Percentiles rank a stretch among this genome's conserved stretches.
These are phyloP conservation scores for Aspergillus luchuensis DNA, from an alignment of 2,329 filamentous ascomycete species.

Conservation along the genomic window DNA sequence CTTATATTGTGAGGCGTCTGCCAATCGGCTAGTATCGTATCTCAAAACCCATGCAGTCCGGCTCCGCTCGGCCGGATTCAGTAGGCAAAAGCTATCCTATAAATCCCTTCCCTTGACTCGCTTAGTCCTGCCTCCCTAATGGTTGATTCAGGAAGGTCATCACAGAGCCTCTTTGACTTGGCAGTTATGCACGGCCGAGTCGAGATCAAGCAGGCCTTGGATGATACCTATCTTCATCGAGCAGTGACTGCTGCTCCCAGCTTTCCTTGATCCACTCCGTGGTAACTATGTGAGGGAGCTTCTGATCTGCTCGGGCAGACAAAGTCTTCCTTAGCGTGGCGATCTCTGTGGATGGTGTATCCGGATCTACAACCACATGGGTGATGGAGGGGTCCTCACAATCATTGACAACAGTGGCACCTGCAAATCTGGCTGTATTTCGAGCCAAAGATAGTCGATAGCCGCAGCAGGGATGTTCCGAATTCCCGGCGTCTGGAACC, in stretches of 20 bases:
- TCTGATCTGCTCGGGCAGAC: conserved; percentile 36
- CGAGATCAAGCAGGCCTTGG: no score
- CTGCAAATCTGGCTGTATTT: conserved; percentile 68
- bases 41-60: no score
- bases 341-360: conserved; percentile 49
- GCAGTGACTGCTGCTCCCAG: conserved; percentile 74
- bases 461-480: not conserved
- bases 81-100: no score
- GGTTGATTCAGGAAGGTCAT: no score
- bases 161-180: no score
- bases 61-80: no score
- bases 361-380: conserved; percentile 68
- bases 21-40: no score
- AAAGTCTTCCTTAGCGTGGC: conserved; percentile 35
- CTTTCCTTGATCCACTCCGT: conserved; percentile 75
- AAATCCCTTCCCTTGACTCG: no score
- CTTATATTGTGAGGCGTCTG: no score
- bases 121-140: no score
- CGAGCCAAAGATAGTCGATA: conserved; percentile 47
- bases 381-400: conserved; percentile 62
- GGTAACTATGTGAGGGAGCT: conserved; percentile 69
- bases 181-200: no score
- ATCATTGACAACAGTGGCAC: conserved; percentile 59
- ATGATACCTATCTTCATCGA: conserved; percentile 70
- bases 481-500: conserved; percentile 6